Evolutionary conservation across 768 basidiomycete species (phyloP), one percentile per base, ranked within the genome.

Genomic region (Hygrocybe coccinea): DNA sequence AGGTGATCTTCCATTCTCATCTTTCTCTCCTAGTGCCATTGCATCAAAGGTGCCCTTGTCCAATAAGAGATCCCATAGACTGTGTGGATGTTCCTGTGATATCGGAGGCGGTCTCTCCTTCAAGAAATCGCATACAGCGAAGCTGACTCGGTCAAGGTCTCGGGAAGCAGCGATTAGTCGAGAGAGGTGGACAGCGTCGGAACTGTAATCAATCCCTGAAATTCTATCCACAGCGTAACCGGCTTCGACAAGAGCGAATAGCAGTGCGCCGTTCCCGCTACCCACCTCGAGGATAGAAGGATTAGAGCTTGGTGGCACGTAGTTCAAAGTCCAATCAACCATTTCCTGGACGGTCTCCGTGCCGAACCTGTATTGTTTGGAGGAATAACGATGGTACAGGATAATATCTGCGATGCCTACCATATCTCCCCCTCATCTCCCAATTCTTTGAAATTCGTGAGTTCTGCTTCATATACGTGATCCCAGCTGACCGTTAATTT

Each of bases 21-120:
- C 82, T 63, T 81, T 84, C 53, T 77, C 75, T 49, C 79, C 85
- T 37, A 93, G 70, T 0, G 89, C 86, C 49, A 92, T 91, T 5
- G 91, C 89, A 63, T 93, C 91, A 63, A 83, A 90, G 0, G 91
- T 93, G n/a, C 91, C 91, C 67, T 93, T 93, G 69, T 93, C 91
- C 54, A 92, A 64, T 14, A 92, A 64, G 5, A 91, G 69, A 64
- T 91, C 87, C 90, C 90, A 93, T 34, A 60, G 61, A 45, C 65
- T 70, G 9, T 65, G 56, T 57, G 54, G 39, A 37, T 14, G 60
- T n/a, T 49, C 41, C 58, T 60, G 38, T 7, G 68, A 52, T 21
- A 75, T 63, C 2, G 49, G 35, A 11, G 73, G 71, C 1, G 85
- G 83, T 37, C 77, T 75, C 4, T 82, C 75, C 9, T 71, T 65